Percentiles rank a stretch among this genome's conserved stretches.
Evolutionary conservation across 2,329 filamentous ascomycete genomes (phyloP).

Genomic region (Aspergillus tamarii): DNA sequence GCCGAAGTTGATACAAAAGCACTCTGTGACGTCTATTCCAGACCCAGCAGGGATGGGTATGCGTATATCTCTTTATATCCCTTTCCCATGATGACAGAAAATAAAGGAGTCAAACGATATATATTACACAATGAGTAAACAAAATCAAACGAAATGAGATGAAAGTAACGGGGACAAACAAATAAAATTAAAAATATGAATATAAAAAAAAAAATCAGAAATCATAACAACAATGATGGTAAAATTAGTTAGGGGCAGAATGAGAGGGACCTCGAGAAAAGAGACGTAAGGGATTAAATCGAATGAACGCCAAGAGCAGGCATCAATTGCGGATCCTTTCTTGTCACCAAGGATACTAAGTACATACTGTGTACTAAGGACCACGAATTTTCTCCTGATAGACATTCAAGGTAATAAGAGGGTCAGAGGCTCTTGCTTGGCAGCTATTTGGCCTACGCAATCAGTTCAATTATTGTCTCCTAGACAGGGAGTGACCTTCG

Average conservation of each 20-base stretch:
- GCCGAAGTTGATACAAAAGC: background rate
- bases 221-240: background rate
- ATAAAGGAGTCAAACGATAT: background rate
- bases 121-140: background rate
- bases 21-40: background rate
- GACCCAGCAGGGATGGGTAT: background rate
- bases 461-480: slow-evolving; percentile 13
- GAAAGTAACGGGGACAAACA: no score
- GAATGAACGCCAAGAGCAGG: background rate
- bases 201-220: background rate
- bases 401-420: background rate
- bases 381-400: background rate
- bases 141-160: background rate
- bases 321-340: background rate
- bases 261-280: background rate
- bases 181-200: background rate
- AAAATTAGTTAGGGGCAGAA: background rate
- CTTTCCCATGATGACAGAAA: background rate
- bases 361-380: background rate
- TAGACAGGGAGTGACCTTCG: slow-evolving; percentile 11
- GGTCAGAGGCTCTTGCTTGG: slow-evolving; percentile 16
- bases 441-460: slow-evolving; percentile 17
- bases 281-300: background rate
- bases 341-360: background rate
- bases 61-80: background rate